Evolutionary conservation across 441 rosid genomes (phyloP), one percentile per base, ranked within the genome.

Genomic region (Dalechampia spathulata): DNA sequence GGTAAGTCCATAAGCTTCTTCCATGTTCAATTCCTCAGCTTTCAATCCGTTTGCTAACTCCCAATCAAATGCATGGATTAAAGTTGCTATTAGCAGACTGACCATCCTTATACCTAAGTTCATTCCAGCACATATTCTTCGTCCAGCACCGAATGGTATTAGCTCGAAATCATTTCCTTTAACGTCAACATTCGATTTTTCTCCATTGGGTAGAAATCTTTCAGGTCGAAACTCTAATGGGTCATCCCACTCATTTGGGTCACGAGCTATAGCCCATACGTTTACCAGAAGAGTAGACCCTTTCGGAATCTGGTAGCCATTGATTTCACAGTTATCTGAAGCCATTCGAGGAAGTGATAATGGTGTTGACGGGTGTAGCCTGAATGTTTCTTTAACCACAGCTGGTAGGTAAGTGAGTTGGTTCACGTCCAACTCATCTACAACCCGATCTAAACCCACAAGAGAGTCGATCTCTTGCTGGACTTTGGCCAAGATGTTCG

Each of bases 91-190:
- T 37, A 83, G 25, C 5, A 88, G 60, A 23, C 78, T 88, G 21
- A 87, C 85, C 75, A 77, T 85, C 5, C 88, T 72, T 66, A 87
- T 21, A 22, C 94, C 96, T 49, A 85, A 40, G 59, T 68, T 88
- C 73, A 88, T 19, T 5, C 94, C 96, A 0, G 87, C 96, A 30
- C 96, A 88, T 4, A 88, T 81, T 65, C 94, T 80, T 5, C 94
- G 79, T n/a, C 96, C 94, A 0, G 90, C 90, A 17, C 96, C 90
- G 30, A 85, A 88, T 1, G 96, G 96, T 60, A 85, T 88, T 0
- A 87, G 69, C 73, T 85, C 96, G 32, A 73, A 87, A 26, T 87
- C 88, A 34, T 53, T 83, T 2, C 96, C 96, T 57, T 62, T 81
- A 3, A 85, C 78, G 42, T 87, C 96, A 0, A 75, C 88, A 2